Evolutionary conservation across 2,329 filamentous ascomycete species (phyloP).

Genomic region (Hypoxylon sp.): DNA sequence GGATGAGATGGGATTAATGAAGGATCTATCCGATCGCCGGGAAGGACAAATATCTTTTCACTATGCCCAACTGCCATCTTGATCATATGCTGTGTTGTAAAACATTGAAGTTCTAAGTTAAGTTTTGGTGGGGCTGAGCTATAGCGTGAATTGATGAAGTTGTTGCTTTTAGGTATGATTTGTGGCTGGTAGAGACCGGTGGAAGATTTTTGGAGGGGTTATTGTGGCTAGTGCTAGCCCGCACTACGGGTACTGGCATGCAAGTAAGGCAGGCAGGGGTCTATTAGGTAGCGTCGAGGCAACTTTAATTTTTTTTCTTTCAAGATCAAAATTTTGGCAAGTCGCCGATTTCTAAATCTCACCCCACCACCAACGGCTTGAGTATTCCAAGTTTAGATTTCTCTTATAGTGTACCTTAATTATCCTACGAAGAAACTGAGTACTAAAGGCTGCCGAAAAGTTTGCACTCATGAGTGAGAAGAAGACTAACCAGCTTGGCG

Average conservation of each 20-base stretch:
- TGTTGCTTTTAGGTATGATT: constrained; percentile 16
- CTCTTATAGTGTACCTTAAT: neutral
- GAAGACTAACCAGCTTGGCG: constrained; percentile 60
- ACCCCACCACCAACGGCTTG: constrained; percentile 25
- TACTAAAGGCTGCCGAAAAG: neutral
- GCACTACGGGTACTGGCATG: constrained; percentile 31
- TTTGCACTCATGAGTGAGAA: constrained; percentile 63
- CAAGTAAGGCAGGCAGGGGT: constrained; percentile 27
- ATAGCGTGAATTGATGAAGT: constrained; percentile 5
- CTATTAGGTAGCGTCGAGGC: constrained; percentile 6
- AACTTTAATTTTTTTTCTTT: constrained; percentile 49
- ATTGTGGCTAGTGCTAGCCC: constrained; percentile 48
- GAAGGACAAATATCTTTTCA: constrained; percentile 78
- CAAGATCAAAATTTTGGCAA: constrained; percentile 44
- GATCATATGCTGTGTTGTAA: constrained; percentile 34
- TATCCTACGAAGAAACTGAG: neutral
- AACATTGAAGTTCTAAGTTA: constrained; percentile 18
- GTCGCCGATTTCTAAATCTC: constrained; percentile 27
- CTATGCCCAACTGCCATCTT: constrained; percentile 64
- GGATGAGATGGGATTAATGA: constrained; percentile 76
- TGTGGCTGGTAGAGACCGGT: constrained; percentile 37
- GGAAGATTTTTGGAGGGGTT: constrained; percentile 47
- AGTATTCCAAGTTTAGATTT: constrained; percentile 1
- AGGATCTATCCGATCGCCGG: constrained; percentile 81
- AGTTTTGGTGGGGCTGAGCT: constrained; percentile 25